Conservation (phyloP, 345 rosid genomes). For the Corymbia maculata region DNA sequence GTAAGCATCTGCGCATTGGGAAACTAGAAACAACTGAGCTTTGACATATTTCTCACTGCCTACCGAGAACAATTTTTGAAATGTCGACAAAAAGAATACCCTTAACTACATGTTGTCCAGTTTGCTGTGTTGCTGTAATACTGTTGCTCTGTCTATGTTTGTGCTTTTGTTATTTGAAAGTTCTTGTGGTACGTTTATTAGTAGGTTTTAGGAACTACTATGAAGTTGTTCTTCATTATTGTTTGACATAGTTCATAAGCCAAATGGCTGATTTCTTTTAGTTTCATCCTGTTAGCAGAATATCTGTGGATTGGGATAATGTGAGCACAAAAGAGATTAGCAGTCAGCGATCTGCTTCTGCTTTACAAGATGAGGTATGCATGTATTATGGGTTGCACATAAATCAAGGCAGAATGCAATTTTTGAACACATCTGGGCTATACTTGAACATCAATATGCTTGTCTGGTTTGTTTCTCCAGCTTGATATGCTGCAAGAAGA, state of each 20-base stretch:
- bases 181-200: neutral
- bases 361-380: slow-evolving; percentile 80
- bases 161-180: neutral
- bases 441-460: neutral
- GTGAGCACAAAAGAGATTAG: slow-evolving; percentile 38
- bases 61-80: neutral
- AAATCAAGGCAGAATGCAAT: neutral
- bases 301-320: slow-evolving; percentile 49
- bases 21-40: neutral
- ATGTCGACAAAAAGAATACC: neutral
- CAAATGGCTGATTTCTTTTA: neutral
- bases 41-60: neutral
- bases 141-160: neutral
- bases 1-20: neutral
- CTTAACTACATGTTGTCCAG: neutral
- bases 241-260: neutral
- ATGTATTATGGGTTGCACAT: neutral
- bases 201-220: neutral
- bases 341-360: slow-evolving; percentile 47
- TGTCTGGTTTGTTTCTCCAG: slow-evolving; percentile 30
- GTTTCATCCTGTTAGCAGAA: slow-evolving; percentile 16
- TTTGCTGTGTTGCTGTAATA: neutral
- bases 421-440: neutral
- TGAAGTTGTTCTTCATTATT: neutral
- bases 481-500: slow-evolving; percentile 31